Evolutionary conservation across 148 eudicot genomes (phyloP), one percentile per base, ranked within the genome.

Genomic region (Beta vulgaris): DNA sequence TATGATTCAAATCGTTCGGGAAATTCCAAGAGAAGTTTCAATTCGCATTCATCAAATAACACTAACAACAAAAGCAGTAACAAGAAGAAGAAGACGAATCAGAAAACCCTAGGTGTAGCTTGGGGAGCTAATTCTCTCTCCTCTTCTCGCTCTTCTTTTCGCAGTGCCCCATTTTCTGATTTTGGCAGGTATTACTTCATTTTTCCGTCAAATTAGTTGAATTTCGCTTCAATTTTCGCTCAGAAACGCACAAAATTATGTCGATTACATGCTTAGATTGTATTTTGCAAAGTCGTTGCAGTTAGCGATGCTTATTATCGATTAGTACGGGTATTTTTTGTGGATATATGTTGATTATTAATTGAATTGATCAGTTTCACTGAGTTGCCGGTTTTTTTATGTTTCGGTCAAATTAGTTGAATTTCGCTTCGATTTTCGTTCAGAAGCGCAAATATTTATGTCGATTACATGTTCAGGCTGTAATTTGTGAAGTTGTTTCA

Each of bases 101-200:
- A 93, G 87, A 91, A 93, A 90, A 90, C 97, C 93, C 96, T 94
- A 83, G 97, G 96, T 40, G 82, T 81, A 67, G 91, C 90, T 51
- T 94, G 98, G 98, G 96, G 97, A 25, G 48, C 91, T 35, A 83
- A 87, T 82, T 94, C 98, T 78, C 88, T 70, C 63, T 82, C 98
- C 51, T 83, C 97, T n/a, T 91, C 97, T 54, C 90, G 87, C 0
- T 86, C 95, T 68, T 82, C 95, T 39, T 91, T 83, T 72, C 92
- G 94, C 37, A 84, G 60, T 21, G 82, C 98, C 6, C 96, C 97
- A 0, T 94, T 94, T 82, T 84, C 97, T 61, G 91, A 90, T 79
- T 82, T 91, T 37, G 92, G 96, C 82, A 94, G 97, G 98, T 88
- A 32, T 7, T 35, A 14, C 42, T 7, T 42, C 39, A 5, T 23